These are phyloP conservation scores for Metschnikowia reukaufii DNA, from an alignment of 805 yeast species.

Conservation along the genomic window DNA sequence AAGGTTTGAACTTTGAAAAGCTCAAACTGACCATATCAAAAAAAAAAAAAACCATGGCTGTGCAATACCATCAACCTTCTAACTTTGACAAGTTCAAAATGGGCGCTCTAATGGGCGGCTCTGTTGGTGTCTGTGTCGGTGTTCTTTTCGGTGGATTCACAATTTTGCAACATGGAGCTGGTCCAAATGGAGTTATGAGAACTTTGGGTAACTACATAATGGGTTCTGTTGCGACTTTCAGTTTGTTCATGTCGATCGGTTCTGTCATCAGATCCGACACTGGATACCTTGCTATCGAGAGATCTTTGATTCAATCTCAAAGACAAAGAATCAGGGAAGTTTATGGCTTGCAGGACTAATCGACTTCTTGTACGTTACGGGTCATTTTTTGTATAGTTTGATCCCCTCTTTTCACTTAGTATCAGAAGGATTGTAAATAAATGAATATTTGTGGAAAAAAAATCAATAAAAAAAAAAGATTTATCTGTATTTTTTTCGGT, in stretches of 20 bases:
- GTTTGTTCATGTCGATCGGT: conserved; percentile 94
- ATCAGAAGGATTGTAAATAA: conserved; percentile 6
- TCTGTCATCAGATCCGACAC: conserved; percentile 83
- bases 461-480: background rate
- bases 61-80: conserved; percentile 59
- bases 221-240: conserved; percentile 96
- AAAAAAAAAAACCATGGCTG: conserved; percentile 17
- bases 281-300: conserved; percentile 25
- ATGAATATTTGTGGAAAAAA: background rate
- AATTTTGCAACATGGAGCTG: conserved; percentile 91
- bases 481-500: too few relatives aligned
- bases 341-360: conserved; percentile 18
- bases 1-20: background rate
- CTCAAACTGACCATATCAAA: background rate
- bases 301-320: conserved; percentile 18
- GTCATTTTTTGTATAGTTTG: conserved; percentile 5
- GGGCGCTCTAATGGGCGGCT: conserved; percentile 96
- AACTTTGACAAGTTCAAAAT: conserved; percentile 95
- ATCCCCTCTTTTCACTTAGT: background rate
- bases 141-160: conserved; percentile 92
- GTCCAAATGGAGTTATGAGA: conserved; percentile 95
- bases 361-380: background rate
- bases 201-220: conserved; percentile 95
- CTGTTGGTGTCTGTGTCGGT: conserved; percentile 93
- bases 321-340: conserved; percentile 19